phyloP scores from a whole-genome alignment of 2,329 filamentous ascomycete genomes.

The Talaromyces sp. region DNA sequence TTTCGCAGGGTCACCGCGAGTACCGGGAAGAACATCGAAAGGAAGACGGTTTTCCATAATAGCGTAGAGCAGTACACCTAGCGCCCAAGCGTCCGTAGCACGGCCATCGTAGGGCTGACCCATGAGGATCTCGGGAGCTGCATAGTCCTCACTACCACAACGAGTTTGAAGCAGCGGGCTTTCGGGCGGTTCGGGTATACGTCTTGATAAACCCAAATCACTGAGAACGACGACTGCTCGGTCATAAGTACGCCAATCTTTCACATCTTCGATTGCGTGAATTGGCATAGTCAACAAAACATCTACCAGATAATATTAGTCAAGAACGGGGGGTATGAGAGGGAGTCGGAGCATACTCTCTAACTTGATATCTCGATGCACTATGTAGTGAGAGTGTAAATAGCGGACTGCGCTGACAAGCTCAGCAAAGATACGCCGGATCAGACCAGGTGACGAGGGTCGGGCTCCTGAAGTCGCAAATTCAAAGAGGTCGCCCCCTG shows the following conservation, averaged over 20 bases:
- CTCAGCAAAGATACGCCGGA: slow-evolving; percentile 87
- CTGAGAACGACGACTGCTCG: slow-evolving; percentile 85
- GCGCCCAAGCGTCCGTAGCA: slow-evolving; percentile 89
- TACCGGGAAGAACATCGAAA: slow-evolving; percentile 85
- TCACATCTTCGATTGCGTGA: slow-evolving; percentile 65
- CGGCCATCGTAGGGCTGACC: slow-evolving; percentile 93
- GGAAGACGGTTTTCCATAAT: slow-evolving; percentile 90
- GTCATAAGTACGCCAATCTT: slow-evolving; percentile 75
- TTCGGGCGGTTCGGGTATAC: slow-evolving; percentile 71
- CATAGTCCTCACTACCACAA: slow-evolving; percentile 96
- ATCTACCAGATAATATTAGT: slow-evolving; percentile 56
- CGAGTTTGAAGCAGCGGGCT: slow-evolving; percentile 89
- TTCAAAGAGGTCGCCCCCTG: slow-evolving; percentile 93
- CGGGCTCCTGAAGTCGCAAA: slow-evolving; percentile 74
- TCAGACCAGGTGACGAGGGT: slow-evolving; percentile 67
- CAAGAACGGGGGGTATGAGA: slow-evolving; percentile 2
- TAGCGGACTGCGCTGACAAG: slow-evolving; percentile 83
- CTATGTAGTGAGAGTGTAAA: slow-evolving; percentile 81
- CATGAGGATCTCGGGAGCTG: slow-evolving; percentile 93
- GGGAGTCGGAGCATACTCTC: slow-evolving; percentile 66
- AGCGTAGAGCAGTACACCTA: slow-evolving; percentile 90
- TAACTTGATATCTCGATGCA: slow-evolving; percentile 96
- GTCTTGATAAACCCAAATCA: slow-evolving; percentile 85
- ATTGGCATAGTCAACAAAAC: slow-evolving; percentile 84
- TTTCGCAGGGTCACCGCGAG: slow-evolving; percentile 69